Evolutionary conservation across 2,329 filamentous ascomycete species (phyloP).

Genomic region (Plectosphaerella cucumerina): DNA sequence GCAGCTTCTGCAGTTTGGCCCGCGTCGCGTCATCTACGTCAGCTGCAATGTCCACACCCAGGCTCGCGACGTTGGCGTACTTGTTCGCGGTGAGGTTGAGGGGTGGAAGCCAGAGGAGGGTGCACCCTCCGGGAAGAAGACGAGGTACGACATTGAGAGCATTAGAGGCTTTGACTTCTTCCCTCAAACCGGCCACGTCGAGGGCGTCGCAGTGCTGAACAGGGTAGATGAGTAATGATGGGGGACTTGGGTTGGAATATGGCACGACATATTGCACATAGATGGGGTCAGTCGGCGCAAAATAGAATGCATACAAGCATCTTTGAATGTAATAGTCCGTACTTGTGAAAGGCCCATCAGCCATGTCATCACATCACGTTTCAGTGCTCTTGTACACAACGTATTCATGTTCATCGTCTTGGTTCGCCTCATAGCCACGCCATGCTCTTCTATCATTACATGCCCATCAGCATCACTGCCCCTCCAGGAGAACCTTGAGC

Average conservation of each 20-base stretch:
- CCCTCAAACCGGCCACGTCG: slow-evolving; percentile 74
- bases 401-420: background rate
- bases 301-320: background rate
- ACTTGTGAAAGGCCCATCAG: too few relatives aligned
- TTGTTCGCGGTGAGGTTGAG: slow-evolving; percentile 63
- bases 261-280: background rate
- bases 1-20: slow-evolving; percentile 75
- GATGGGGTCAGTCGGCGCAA: background rate
- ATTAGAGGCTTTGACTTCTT: slow-evolving; percentile 95
- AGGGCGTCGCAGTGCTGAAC: slow-evolving; percentile 63
- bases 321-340: too few relatives aligned
- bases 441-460: background rate
- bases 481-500: slow-evolving; percentile 61
- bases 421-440: background rate
- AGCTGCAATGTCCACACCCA: slow-evolving; percentile 98
- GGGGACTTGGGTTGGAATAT: background rate
- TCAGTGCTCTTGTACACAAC: background rate
- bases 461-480: slow-evolving; percentile 9
- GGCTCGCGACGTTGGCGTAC: slow-evolving; percentile 82
- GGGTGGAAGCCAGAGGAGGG: slow-evolving; percentile 10
- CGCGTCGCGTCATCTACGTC: slow-evolving; percentile 82
- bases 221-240: slow-evolving; percentile 38
- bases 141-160: slow-evolving; percentile 81
- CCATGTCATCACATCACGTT: too few relatives aligned
- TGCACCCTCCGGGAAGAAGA: slow-evolving; percentile 23